These are phyloP conservation scores for Naganishia onofrii DNA, from an alignment of 768 basidiomycete genomes.

Conservation along the genomic window DNA sequence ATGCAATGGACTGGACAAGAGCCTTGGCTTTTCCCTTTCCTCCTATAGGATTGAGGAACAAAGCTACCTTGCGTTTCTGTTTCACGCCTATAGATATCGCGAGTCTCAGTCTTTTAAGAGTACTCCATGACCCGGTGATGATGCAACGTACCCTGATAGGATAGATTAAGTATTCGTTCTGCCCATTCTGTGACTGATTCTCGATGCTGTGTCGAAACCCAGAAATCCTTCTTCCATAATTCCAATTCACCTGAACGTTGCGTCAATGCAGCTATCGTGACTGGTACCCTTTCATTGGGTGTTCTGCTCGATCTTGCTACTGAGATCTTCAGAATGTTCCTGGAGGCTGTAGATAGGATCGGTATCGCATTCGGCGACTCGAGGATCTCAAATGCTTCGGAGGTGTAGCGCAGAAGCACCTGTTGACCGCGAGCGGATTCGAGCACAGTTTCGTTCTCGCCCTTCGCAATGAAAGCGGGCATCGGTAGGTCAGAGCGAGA, in stretches of 20 bases:
- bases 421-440: conserved; percentile 5
- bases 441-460: conserved; percentile 12
- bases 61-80: conserved; percentile 39
- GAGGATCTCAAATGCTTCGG: not conserved
- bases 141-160: conserved; percentile 1
- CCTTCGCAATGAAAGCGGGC: not conserved
- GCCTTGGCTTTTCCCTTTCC: conserved; percentile 49
- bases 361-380: not conserved
- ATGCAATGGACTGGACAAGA: conserved; percentile 41
- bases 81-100: conserved; percentile 30
- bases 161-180: not conserved
- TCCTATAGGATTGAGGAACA: conserved; percentile 51
- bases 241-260: conserved; percentile 7
- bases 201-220: not conserved
- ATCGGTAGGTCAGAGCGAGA: not conserved
- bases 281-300: not conserved
- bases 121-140: not conserved
- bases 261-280: conserved; percentile 12
- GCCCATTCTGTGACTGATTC: not conserved
- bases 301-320: not conserved
- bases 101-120: not conserved
- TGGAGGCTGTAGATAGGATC: not conserved
- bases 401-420: conserved; percentile 7
- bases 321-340: conserved; percentile 2
- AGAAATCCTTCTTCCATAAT: conserved; percentile 19